Base-by-base conservation (phyloP, 2,329 filamentous ascomycete species). In the Clonostachys byssicola region DNA sequence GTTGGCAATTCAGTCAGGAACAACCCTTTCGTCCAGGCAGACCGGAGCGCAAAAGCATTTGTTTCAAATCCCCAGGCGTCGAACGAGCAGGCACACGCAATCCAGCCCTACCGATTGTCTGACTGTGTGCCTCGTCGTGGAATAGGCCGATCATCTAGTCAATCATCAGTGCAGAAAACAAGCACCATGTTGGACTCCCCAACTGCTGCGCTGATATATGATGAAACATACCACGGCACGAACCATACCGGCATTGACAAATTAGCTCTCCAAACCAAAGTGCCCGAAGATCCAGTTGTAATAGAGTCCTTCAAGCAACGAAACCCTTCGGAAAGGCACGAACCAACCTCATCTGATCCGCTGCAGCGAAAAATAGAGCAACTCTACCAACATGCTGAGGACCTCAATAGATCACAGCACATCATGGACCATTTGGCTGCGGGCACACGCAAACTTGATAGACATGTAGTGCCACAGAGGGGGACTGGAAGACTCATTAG, bases 371-470 rank as follows among this genome's bases (percentile, higher is more conserved):
- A 60, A 39, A 60, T 67, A 41, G 56, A 62, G 44, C 52, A 57
- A 39, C 51, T 66, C 2, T 60, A 63, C 44, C 60, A 61, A 4
- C 61, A 68, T 50, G 59, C 62, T 8, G 52, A 65, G 38, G 60
- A 63, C 20, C 57, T 71, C 6, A 58, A 66, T 44, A 56, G 56
- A 42, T 53, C 59, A 16, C 57, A 61, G 33, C 66, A 68, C 49
- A 63, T 64, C 47, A 54, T 62, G 41, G 61, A 66, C 41, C 63
- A 68, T 41, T 53, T 68, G 12, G 56, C 60, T 13, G 57, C 56
- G 36, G 51, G 62, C 43, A 20, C 50, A 44, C 23, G 30, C 34
- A 40, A 14, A 16, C n/a, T 46, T 10, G 40, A 36, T 9, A 20
- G 18, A 42, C 23, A 30, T 30, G 23, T 10, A 10, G 23, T 30